Evolutionary conservation across 768 basidiomycete genomes (phyloP).

Genomic region (Fomitopsis serialis): DNA sequence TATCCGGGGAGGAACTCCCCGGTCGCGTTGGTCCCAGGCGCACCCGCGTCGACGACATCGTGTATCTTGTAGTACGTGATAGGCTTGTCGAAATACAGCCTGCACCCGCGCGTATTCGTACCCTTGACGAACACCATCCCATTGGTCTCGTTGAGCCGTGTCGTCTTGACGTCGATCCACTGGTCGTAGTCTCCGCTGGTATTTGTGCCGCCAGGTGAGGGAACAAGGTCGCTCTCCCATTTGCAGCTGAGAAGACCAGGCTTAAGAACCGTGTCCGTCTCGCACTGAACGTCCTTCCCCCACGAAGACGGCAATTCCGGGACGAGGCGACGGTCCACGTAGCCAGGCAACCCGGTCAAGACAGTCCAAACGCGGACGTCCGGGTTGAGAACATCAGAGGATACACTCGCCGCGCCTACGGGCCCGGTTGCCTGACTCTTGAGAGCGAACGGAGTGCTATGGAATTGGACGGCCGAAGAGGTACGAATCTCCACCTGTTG

Average conservation of each 20-base stretch:
- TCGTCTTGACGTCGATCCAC: constrained; percentile 42
- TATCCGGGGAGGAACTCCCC: constrained; percentile 25
- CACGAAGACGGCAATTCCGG: constrained; percentile 48
- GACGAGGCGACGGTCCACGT: constrained; percentile 38
- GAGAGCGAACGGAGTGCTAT: background rate
- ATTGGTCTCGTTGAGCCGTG: constrained; percentile 35
- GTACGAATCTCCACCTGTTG: constrained; percentile 47
- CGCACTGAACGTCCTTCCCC: constrained; percentile 30
- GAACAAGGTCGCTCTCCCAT: constrained; percentile 40
- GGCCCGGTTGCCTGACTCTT: background rate
- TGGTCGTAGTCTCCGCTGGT: background rate
- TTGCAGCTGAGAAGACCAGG: constrained; percentile 41
- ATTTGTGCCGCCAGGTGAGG: constrained; percentile 30
- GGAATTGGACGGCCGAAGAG: background rate
- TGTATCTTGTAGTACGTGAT: constrained; percentile 38
- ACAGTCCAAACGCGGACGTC: constrained; percentile 34
- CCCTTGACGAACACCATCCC: constrained; percentile 50
- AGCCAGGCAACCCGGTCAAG: constrained; percentile 39
- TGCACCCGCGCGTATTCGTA: constrained; percentile 58
- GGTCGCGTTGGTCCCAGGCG: background rate
- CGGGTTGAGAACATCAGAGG: background rate
- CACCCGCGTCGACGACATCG: constrained; percentile 28
- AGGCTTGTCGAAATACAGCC: constrained; percentile 50
- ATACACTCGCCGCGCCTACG: background rate
- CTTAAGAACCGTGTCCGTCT: constrained; percentile 16